Conservation (phyloP, 805 yeast genomes). For the Cephaloascus albidus region DNA sequence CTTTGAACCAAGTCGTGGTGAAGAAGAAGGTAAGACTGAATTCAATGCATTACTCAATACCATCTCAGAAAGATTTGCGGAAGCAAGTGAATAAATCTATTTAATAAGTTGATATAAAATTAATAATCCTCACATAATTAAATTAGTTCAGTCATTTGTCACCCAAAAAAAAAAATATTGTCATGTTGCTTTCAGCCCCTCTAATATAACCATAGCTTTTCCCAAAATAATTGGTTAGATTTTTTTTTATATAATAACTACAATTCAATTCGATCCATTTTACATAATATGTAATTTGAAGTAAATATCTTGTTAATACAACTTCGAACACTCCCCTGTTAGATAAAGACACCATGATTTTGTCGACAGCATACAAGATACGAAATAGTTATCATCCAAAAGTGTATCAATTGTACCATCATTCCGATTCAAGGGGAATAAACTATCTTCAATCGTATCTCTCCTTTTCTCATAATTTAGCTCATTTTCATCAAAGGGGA, state of each 20-base stretch:
- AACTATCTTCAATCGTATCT: neutral
- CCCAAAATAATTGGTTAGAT: neutral
- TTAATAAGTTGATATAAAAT: too few relatives aligned
- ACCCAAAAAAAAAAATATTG: too few relatives aligned
- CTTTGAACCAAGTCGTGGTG: slow-evolving; percentile 91
- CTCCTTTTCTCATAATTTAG: slow-evolving; percentile 8
- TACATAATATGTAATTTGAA: too few relatives aligned
- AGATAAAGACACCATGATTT: slow-evolving; percentile 1
- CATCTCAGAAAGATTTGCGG: slow-evolving; percentile 89
- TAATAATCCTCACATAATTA: too few relatives aligned
- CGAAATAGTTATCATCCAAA: slow-evolving; percentile 1
- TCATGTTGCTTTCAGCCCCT: too few relatives aligned
- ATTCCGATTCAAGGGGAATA: neutral
- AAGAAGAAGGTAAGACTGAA: slow-evolving; percentile 64
- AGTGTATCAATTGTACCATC: neutral
- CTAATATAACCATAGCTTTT: neutral
- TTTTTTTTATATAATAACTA: neutral
- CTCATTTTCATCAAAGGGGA: slow-evolving; percentile 12
- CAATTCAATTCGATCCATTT: slow-evolving; percentile 1
- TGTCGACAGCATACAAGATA: slow-evolving; percentile 1
- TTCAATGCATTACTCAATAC: slow-evolving; percentile 66
- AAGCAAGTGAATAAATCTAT: slow-evolving; percentile 71
- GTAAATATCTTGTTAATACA: too few relatives aligned
- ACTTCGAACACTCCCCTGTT: neutral
- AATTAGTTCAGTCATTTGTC: too few relatives aligned